Evolutionary conservation across 1,139 yeast species (phyloP).

Genomic region (Entelexis sorbosivorans): DNA sequence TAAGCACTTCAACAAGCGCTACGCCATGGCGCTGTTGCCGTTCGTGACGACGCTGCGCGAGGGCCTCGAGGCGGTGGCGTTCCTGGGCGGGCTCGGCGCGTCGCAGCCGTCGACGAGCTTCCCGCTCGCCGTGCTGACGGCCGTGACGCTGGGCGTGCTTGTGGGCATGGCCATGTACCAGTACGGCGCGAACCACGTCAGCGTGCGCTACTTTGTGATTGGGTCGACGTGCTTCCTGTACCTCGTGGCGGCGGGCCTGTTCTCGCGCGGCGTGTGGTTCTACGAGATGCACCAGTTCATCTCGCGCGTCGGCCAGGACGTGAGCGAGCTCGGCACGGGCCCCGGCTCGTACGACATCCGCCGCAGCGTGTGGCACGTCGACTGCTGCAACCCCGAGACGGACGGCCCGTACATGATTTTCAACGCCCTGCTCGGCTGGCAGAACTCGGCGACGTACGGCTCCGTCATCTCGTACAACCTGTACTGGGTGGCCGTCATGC

Average conservation of each 20-base stretch:
- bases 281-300: constrained; percentile 58
- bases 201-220: constrained; percentile 64
- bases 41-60: constrained; percentile 77
- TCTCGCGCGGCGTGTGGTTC: constrained; percentile 84
- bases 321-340: constrained; percentile 79
- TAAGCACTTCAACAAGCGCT: constrained; percentile 39
- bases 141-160: constrained; percentile 57
- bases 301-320: constrained; percentile 70
- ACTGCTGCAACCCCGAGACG: constrained; percentile 82
- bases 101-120: constrained; percentile 42
- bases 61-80: constrained; percentile 85
- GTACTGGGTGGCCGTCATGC: constrained; percentile 63
- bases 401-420: constrained; percentile 92
- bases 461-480: constrained; percentile 73
- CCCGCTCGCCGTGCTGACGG: constrained; percentile 74
- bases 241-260: constrained; percentile 76
- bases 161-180: constrained; percentile 62
- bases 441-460: constrained; percentile 81
- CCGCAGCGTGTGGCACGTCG: constrained; percentile 80
- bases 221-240: constrained; percentile 73
- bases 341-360: constrained; percentile 79
- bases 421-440: constrained; percentile 83
- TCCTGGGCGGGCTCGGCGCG: constrained; percentile 76
- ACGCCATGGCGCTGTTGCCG: constrained; percentile 69
- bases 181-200: constrained; percentile 46